Conservation (phyloP, 2,329 filamentous ascomycete species). For the Botryosphaeria dothidea region DNA sequence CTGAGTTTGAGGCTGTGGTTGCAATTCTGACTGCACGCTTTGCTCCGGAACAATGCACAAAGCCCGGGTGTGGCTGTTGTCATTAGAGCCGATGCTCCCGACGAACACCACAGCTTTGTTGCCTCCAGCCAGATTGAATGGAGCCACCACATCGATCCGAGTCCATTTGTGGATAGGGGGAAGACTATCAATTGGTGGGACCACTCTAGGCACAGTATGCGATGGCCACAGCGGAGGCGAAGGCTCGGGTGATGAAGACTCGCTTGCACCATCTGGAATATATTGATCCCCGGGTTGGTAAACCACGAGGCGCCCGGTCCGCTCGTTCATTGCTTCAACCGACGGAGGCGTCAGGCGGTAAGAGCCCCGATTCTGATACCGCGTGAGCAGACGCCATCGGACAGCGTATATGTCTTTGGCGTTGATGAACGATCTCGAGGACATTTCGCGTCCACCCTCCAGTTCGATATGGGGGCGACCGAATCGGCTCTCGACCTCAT, state of each 20-base stretch:
- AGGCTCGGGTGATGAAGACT: background rate
- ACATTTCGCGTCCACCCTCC: slow-evolving; percentile 26
- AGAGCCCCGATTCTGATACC: background rate
- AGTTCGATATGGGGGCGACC: slow-evolving; percentile 20
- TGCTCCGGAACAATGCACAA: background rate
- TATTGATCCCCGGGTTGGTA: background rate
- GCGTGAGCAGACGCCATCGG: slow-evolving; percentile 29
- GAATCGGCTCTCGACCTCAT: slow-evolving; percentile 25
- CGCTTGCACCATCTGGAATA: background rate
- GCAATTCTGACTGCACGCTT: background rate
- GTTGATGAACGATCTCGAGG: slow-evolving; percentile 37
- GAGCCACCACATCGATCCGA: background rate
- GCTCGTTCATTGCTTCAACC: background rate
- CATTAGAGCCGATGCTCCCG: background rate
- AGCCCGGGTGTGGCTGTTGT: background rate
- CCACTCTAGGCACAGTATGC: background rate
- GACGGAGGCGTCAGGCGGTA: background rate
- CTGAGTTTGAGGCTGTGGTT: background rate
- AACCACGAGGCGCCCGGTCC: background rate
- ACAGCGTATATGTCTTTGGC: slow-evolving; percentile 36
- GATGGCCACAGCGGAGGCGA: background rate
- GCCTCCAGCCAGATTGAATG: background rate
- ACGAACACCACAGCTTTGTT: background rate
- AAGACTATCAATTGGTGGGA: background rate
- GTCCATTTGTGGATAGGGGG: background rate